Evolutionary conservation across 2,329 filamentous ascomycete species (phyloP).

Genomic region (Davidsoniella neocaledoniae): DNA sequence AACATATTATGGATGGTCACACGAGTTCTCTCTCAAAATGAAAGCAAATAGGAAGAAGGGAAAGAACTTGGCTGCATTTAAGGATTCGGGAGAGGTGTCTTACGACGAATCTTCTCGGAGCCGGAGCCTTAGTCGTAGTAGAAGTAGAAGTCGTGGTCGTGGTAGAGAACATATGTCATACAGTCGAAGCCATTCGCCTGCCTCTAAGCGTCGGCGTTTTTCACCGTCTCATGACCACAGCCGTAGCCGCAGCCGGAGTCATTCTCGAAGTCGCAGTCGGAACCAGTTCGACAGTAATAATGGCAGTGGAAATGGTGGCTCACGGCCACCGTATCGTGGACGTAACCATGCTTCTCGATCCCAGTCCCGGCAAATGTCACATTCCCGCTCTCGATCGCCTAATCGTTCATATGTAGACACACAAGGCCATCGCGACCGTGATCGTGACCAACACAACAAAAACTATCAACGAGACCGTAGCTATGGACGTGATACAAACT

Average conservation of each 20-base stretch:
- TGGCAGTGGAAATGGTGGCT: too few relatives aligned
- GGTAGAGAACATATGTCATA: neutral
- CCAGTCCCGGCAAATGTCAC: neutral
- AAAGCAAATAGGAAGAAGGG: constrained; percentile 23
- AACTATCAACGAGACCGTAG: constrained; percentile 9
- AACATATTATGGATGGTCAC: constrained; percentile 81
- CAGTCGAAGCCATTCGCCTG: neutral
- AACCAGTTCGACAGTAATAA: constrained; percentile 7
- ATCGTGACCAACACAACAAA: constrained; percentile 3
- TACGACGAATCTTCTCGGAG: constrained; percentile 19
- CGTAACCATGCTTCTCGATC: too few relatives aligned
- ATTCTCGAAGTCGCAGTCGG: constrained; percentile 11
- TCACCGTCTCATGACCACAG: neutral
- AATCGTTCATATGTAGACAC: too few relatives aligned
- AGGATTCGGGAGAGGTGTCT: constrained; percentile 10
- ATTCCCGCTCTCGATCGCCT: neutral
- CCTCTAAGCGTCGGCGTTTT: constrained; percentile 3
- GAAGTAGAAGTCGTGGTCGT: neutral
- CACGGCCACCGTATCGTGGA: too few relatives aligned
- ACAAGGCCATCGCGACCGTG: constrained; percentile 13
- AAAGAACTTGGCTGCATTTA: too few relatives aligned
- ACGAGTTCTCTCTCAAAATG: constrained; percentile 66
- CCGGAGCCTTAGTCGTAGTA: constrained; percentile 15
- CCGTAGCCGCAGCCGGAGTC: neutral
- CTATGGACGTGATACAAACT: constrained; percentile 20